Percentiles rank a stretch among this genome's conserved stretches.
These are phyloP conservation scores for Vishniacozyma victoriae DNA, from an alignment of 768 basidiomycete species.

Conservation along the genomic window DNA sequence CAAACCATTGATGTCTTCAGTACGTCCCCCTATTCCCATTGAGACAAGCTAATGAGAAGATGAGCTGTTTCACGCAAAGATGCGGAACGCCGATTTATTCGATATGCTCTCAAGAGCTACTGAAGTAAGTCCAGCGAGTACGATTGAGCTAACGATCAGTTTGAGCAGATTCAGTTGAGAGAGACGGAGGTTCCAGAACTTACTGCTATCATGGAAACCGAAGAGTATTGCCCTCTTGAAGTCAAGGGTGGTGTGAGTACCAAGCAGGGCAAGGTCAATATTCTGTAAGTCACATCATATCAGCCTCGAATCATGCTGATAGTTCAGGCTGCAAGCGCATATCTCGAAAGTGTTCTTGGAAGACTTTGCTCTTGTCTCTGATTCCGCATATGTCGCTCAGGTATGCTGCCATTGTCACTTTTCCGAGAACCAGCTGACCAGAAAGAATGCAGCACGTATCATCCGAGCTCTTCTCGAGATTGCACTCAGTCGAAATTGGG, in stretches of 20 bases:
- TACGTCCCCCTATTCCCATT: constrained; percentile 18
- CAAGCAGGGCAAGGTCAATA: constrained; percentile 82
- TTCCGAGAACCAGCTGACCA: not conserved
- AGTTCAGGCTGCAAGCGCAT: constrained; percentile 63
- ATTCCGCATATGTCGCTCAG: constrained; percentile 87
- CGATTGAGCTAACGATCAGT: constrained; percentile 53
- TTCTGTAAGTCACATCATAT: constrained; percentile 60
- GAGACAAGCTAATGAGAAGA: constrained; percentile 41
- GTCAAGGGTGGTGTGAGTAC: constrained; percentile 67
- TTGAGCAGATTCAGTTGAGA: constrained; percentile 88
- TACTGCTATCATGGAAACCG: constrained; percentile 58
- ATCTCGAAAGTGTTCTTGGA: constrained; percentile 76
- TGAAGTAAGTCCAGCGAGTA: constrained; percentile 59
- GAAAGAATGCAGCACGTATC: constrained; percentile 78
- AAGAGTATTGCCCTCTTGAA: constrained; percentile 62
- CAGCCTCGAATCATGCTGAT: not conserved
- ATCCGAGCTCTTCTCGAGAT: constrained; percentile 91
- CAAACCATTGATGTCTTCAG: constrained; percentile 80
- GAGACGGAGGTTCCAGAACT: constrained; percentile 85
- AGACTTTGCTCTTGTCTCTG: constrained; percentile 94
- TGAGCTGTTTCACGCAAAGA: constrained; percentile 63
- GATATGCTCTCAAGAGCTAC: constrained; percentile 80
- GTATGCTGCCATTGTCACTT: constrained; percentile 22
- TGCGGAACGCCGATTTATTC: constrained; percentile 91
- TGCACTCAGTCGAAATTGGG: constrained; percentile 87